Evolutionary conservation across 129 eudicot species (phyloP).

Genomic region (Chrysanthemum seticuspe): DNA sequence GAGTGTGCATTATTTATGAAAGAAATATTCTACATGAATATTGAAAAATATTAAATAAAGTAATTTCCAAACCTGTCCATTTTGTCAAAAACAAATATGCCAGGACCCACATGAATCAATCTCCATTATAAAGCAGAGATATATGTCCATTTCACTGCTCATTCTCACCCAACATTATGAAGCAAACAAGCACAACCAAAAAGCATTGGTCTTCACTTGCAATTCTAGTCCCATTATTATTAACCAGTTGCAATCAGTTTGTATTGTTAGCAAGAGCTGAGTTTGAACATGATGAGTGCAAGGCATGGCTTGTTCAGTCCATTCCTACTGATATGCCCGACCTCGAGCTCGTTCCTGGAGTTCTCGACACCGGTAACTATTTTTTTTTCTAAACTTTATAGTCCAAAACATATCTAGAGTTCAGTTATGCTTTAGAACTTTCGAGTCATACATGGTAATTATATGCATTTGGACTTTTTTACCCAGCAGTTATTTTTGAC

Average conservation of each 20-base stretch:
- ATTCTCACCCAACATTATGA: background rate
- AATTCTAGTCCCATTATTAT: constrained; percentile 22
- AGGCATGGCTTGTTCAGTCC: constrained; percentile 90
- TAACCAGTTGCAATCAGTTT: constrained; percentile 2
- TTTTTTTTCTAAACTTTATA: background rate
- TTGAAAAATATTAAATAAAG: too few species aligned
- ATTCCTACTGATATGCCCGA: constrained; percentile 92
- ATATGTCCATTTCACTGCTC: constrained; percentile 24
- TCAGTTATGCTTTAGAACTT: background rate
- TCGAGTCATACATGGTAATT: too few species aligned
- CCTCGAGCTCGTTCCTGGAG: constrained; percentile 70
- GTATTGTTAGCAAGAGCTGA: background rate
- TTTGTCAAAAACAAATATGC: too few species aligned
- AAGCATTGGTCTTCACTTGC: constrained; percentile 7
- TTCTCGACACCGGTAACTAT: constrained; percentile 68
- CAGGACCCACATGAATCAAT: too few species aligned
- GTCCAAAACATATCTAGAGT: background rate
- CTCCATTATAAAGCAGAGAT: background rate
- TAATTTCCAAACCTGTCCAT: too few species aligned
- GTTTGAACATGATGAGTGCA: constrained; percentile 41
- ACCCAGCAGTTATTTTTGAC: too few species aligned
- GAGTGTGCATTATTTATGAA: too few species aligned
- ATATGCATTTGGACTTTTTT: too few species aligned
- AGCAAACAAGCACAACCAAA: background rate
- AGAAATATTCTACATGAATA: too few species aligned